Conservation (phyloP, 495 filamentous ascomycete genomes). For the Jackrogersella minutella region DNA sequence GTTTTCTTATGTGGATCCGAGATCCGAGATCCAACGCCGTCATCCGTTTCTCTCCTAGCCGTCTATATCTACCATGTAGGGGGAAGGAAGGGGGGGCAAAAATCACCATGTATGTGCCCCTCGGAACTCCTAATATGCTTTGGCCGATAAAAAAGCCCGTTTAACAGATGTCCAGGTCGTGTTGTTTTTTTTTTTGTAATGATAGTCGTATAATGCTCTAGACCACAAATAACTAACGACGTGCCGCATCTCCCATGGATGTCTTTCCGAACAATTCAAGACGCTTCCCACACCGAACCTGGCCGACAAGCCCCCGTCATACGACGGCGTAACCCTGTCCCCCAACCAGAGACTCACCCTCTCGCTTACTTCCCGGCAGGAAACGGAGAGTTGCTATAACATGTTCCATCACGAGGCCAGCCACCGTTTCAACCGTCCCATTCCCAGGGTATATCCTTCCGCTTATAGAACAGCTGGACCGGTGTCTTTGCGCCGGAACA, state of each 20-base stretch:
- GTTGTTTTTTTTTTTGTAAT: neutral
- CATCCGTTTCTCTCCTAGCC: neutral
- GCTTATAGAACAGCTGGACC: slow-evolving; percentile 37
- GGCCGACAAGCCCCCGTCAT: too few species aligned
- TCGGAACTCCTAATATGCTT: neutral
- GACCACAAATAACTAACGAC: neutral
- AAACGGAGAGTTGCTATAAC: too few species aligned
- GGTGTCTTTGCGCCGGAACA: neutral
- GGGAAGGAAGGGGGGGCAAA: neutral
- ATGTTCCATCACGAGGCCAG: neutral
- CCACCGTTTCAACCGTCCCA: neutral
- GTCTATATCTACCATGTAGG: neutral
- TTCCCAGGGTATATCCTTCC: slow-evolving; percentile 8
- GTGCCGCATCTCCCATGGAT: neutral
- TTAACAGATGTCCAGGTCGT: neutral
- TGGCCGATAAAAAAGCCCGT: neutral
- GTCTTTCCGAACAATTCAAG: neutral
- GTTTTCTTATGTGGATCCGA: neutral
- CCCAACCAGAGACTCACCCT: neutral
- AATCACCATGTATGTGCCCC: neutral
- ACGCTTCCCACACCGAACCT: neutral
- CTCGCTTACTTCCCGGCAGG: neutral
- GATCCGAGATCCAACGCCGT: slow-evolving; percentile 7
- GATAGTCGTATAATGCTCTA: too few species aligned
- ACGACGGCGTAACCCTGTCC: too few species aligned